phyloP scores from a whole-genome alignment of 1,139 yeast species.

The Groenewaldozyma sp. region DNA sequence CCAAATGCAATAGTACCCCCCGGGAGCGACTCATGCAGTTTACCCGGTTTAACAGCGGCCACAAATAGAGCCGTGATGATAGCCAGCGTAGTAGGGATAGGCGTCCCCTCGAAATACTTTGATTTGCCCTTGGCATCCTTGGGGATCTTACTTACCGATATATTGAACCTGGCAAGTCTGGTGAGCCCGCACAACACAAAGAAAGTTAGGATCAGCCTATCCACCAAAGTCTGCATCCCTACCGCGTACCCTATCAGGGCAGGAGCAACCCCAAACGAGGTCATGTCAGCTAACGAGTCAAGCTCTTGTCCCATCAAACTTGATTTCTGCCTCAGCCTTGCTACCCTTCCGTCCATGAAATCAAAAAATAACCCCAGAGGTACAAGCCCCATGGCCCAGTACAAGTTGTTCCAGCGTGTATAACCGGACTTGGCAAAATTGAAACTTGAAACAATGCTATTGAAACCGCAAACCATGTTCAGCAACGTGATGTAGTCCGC shows the following conservation, averaged over 20 bases:
- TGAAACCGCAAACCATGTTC: constrained; percentile 73
- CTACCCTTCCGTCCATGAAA: constrained; percentile 94
- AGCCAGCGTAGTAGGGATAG: constrained; percentile 79
- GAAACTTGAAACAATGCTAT: constrained; percentile 77
- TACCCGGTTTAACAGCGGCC: constrained; percentile 38
- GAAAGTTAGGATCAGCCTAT: constrained; percentile 63
- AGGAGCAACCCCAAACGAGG: constrained; percentile 89
- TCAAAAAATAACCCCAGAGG: constrained; percentile 88
- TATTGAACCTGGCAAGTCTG: constrained; percentile 89
- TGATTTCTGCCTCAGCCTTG: constrained; percentile 84
- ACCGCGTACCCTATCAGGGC: constrained; percentile 87
- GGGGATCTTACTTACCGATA: constrained; percentile 86
- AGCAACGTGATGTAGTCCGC: constrained; percentile 92
- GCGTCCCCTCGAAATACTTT: constrained; percentile 84
- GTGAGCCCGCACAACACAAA: constrained; percentile 93
- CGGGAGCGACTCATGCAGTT: constrained; percentile 45
- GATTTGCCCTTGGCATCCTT: constrained; percentile 79
- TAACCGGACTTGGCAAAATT: constrained; percentile 41
- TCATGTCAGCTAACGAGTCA: constrained; percentile 89
- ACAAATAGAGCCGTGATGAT: constrained; percentile 66
- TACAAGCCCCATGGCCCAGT: constrained; percentile 75
- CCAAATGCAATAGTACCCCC: constrained; percentile 48
- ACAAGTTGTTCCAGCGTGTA: constrained; percentile 33
- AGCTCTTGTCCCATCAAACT: constrained; percentile 95
- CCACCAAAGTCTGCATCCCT: constrained; percentile 79